phyloP scores from a whole-genome alignment of 2,329 filamentous ascomycete species.

The Fusarium xylarioides region DNA sequence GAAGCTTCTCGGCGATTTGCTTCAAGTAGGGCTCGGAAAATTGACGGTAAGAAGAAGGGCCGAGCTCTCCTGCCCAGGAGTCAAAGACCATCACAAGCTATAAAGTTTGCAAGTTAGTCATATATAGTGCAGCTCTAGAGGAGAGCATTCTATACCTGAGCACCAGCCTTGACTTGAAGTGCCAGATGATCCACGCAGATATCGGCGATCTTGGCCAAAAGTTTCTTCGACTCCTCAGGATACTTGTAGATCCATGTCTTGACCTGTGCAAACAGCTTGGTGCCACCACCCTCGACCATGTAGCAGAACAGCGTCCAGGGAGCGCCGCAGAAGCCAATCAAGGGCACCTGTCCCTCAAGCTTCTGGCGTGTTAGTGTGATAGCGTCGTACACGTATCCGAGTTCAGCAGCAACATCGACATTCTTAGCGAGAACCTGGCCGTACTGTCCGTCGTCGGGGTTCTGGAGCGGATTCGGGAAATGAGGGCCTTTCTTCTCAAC shows the following conservation, averaged over 20 bases:
- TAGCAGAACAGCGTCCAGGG: slow-evolving; percentile 98
- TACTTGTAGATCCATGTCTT: slow-evolving; percentile 99
- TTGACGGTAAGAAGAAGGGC: slow-evolving; percentile 80
- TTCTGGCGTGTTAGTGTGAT: slow-evolving; percentile 92
- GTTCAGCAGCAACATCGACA: slow-evolving; percentile 84
- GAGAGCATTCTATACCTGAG: slow-evolving; percentile 68
- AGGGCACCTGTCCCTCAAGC: slow-evolving; percentile 84
- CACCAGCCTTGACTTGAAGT: slow-evolving; percentile 89
- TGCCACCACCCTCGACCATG: slow-evolving; percentile 98
- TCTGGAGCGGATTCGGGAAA: slow-evolving; percentile 85
- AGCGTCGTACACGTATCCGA: slow-evolving; percentile 95
- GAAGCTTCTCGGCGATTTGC: slow-evolving; percentile 84
- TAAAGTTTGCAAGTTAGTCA: background rate
- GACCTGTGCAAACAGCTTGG: slow-evolving; percentile 90
- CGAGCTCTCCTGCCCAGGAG: slow-evolving; percentile 96
- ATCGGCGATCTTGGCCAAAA: slow-evolving; percentile 91
- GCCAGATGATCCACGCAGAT: slow-evolving; percentile 95
- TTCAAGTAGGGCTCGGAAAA: slow-evolving; percentile 89
- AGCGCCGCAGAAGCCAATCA: slow-evolving; percentile 96
- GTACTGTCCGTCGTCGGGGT: slow-evolving; percentile 86
- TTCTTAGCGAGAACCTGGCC: slow-evolving; percentile 75
- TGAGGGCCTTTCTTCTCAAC: slow-evolving; percentile 95
- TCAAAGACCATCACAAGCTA: slow-evolving; percentile 96
- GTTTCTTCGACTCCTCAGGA: slow-evolving; percentile 77
- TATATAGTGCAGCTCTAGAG: background rate